These are phyloP conservation scores for Acanthamoeba polyphaga DNA, from an alignment of 208 protist genomes.

Conservation along the genomic window DNA sequence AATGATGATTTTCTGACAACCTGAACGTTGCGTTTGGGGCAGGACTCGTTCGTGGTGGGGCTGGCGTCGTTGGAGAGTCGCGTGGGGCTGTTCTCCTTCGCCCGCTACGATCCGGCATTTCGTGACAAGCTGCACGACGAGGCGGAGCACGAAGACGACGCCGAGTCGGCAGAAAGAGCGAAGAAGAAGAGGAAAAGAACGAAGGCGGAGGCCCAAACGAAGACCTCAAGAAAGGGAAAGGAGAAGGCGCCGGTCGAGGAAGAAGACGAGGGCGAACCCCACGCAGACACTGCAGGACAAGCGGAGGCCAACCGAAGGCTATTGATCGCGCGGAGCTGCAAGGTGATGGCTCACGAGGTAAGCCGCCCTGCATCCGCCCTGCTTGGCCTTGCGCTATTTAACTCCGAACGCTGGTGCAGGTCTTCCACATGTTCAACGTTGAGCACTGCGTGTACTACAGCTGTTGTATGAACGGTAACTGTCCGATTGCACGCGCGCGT, in stretches of 20 bases:
- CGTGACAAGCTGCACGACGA: not conserved
- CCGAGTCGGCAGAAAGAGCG: not conserved
- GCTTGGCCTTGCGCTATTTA: not conserved
- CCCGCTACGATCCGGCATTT: conserved; percentile 43
- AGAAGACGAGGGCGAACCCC: not conserved
- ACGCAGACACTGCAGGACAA: not conserved
- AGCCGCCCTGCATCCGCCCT: not conserved
- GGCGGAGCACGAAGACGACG: not conserved
- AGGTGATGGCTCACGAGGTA: conserved; percentile 63
- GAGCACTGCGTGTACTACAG: conserved; percentile 59
- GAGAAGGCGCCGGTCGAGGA: not conserved
- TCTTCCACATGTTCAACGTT: conserved; percentile 67
- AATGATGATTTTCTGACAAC: no score
- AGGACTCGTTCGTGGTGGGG: conserved; percentile 64
- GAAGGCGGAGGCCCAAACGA: not conserved
- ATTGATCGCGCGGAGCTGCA: conserved; percentile 27
- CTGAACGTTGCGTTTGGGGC: not conserved
- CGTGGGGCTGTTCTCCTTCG: conserved; percentile 63
- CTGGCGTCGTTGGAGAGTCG: conserved; percentile 45
- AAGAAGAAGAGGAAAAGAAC: conserved; percentile 4
- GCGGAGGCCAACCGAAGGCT: not conserved
- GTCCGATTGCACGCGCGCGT: no score
- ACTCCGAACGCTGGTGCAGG: not conserved
- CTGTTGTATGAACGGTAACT: conserved; percentile 50
- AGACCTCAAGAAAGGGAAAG: not conserved